Conservation (phyloP, 805 yeast species). For the Candida jianshihensis region DNA sequence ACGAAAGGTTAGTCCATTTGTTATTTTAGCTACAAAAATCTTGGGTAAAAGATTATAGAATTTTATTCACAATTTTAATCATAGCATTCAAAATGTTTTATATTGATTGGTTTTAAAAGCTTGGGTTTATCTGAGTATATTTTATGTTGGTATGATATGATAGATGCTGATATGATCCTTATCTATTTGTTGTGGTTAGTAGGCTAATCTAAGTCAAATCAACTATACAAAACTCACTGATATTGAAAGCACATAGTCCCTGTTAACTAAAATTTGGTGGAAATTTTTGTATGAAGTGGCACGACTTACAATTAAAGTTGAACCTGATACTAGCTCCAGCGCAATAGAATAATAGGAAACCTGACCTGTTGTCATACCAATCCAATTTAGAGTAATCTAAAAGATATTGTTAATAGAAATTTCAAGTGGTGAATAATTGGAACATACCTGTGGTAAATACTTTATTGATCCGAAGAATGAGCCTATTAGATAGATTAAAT, state of each 20-base stretch:
- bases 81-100: constrained; percentile 1
- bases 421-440: not conserved
- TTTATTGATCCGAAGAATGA: constrained; percentile 21
- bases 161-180: too few species aligned
- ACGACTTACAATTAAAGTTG: not conserved
- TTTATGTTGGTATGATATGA: not conserved
- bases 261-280: not conserved
- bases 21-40: constrained; percentile 57
- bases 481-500: constrained; percentile 32
- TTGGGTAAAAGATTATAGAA: constrained; percentile 46
- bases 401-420: constrained; percentile 5
- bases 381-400: not conserved
- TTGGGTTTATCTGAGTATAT: not conserved
- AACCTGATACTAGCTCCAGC: not conserved
- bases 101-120: not conserved
- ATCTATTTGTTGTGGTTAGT: not conserved
- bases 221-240: not conserved
- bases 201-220: not conserved
- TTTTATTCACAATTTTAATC: not conserved
- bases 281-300: not conserved
- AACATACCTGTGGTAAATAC: constrained; percentile 32
- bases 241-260: not conserved
- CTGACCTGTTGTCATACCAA: constrained; percentile 1
- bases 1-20: constrained; percentile 55
- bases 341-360: not conserved